A percentile compares a stretch with the other conserved stretches of the same genome.
Evolutionary conservation across 176 grass and related monocot genomes (phyloP).

Genomic region (Aechmea fasciata): DNA sequence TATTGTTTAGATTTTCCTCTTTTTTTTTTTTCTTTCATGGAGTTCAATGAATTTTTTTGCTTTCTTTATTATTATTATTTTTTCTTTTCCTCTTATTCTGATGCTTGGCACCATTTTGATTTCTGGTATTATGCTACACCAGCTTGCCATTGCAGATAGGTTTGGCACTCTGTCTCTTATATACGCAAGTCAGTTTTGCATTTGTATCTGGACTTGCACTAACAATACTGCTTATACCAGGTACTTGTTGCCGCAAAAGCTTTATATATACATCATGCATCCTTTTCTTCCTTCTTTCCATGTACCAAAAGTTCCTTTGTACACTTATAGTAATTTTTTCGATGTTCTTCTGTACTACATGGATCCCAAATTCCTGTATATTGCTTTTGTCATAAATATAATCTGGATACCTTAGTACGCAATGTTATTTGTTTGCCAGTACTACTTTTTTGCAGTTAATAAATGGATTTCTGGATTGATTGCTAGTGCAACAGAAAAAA

Average conservation of each 20-base stretch:
- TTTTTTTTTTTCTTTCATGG: no score
- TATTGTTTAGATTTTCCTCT: no score
- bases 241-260: conserved; percentile 25
- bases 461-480: conserved; percentile 92
- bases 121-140: conserved; percentile 15
- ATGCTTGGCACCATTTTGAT: background rate
- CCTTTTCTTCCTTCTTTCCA: background rate
- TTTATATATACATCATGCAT: background rate
- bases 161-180: conserved; percentile 80
- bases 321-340: background rate
- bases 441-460: conserved; percentile 51
- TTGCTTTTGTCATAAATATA: background rate
- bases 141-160: conserved; percentile 93
- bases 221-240: conserved; percentile 92
- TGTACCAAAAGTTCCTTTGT: background rate
- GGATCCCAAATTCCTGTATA: background rate
- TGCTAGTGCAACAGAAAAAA: conserved; percentile 64
- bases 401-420: no score
- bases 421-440: conserved; percentile 6
- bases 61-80: background rate
- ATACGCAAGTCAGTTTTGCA: conserved; percentile 93
- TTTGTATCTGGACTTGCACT: conserved; percentile 86
- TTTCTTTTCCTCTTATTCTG: conserved; percentile 5
- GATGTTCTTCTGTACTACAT: background rate
- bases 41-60: background rate